These are phyloP conservation scores for Aspergillus bridgeri DNA, from an alignment of 495 filamentous ascomycete species.

Conservation along the genomic window DNA sequence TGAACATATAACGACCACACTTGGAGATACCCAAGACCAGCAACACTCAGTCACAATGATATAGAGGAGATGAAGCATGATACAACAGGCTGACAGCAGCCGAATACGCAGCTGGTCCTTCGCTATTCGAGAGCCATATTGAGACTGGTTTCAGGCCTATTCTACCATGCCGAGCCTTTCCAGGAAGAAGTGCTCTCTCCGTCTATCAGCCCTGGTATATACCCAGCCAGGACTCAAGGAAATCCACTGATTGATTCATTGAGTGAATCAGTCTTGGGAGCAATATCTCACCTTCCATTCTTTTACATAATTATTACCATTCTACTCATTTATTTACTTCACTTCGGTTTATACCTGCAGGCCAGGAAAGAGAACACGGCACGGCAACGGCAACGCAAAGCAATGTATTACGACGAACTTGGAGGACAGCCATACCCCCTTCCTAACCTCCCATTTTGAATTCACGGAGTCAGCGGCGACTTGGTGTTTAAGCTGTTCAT, in stretches of 20 bases:
- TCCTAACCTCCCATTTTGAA: neutral
- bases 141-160: too few relatives aligned
- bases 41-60: neutral
- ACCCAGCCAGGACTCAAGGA: too few relatives aligned
- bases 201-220: neutral
- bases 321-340: neutral
- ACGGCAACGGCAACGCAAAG: neutral
- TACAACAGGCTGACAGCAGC: neutral
- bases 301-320: neutral
- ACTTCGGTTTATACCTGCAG: neutral
- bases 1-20: constrained; percentile 13
- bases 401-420: neutral
- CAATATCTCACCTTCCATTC: neutral
- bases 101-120: neutral
- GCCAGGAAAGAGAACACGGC: neutral
- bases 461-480: neutral
- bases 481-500: neutral
- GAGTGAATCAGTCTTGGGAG: too few relatives aligned
- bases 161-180: neutral
- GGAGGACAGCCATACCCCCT: neutral
- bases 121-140: neutral
- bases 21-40: constrained; percentile 6
- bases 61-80: neutral
- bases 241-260: neutral
- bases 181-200: neutral